Evolutionary conservation across 164 flowering plant genomes (phyloP), one percentile per base, ranked within the genome.

Genomic region (Aristolochia contorta): DNA sequence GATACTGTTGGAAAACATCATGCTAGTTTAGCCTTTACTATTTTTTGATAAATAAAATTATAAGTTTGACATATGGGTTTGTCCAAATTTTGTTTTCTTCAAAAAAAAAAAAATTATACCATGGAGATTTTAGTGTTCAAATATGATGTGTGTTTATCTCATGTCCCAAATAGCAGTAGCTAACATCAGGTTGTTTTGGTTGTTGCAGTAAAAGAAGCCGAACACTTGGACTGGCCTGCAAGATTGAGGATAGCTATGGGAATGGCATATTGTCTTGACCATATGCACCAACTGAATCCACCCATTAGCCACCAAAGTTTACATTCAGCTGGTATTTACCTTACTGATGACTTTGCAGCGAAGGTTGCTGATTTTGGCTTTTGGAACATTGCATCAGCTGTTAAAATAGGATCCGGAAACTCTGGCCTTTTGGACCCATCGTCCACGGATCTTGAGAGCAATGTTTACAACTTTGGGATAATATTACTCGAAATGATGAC

Each of bases 311-410:
- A 73, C 16, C 64, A 56, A 56, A 74, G 83, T 61, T 71, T 88
- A 46, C 71, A 71, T 21, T 81, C 96, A n/a, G 78, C 83, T 2
- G 68, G 77, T 27, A 57, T 88, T 25, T 81, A 73, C 61, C 79
- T 86, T 18, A 79, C 92, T 23, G 92, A 88, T 72, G 96, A 88
- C 68, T 85, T 82, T 68, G 96, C 92, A 24, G 90, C 90, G 47
- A 89, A 89, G 71, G 54, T 86, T 55, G 79, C 90, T 21, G 85
- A 88, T 66, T 75, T 80, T 62, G 69, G 75, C 63, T 75, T 78
- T 61, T 80, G 77, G 79, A 76, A 72, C 25, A 71, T 78, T 45
- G 62, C 51, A 56, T 52, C 68, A 24, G 74, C 77, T 13, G 53
- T 73, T 43, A 77, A 74, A 65, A 72, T 59, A 52, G 76, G 75